phyloP scores from a whole-genome alignment of 1,284 basidiomycete genomes.

The Schizophyllum commune region DNA sequence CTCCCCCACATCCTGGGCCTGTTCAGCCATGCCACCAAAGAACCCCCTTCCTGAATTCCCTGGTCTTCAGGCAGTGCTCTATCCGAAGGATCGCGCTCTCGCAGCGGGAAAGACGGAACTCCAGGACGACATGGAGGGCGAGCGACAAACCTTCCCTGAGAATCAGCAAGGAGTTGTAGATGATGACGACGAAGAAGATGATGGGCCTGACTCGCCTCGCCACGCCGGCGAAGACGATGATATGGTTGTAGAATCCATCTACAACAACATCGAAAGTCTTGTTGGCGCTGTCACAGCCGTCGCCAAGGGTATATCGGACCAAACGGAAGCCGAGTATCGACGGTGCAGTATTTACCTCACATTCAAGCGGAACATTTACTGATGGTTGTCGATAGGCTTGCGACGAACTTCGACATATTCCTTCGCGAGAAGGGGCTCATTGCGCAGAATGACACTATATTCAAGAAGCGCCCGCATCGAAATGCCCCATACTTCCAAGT shows the following conservation, averaged over 20 bases:
- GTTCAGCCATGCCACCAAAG: too few species aligned
- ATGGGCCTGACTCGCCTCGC: background rate
- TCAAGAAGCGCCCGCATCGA: conserved; percentile 13
- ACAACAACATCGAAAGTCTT: background rate
- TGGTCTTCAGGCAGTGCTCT: too few species aligned
- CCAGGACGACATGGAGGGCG: conserved; percentile 19
- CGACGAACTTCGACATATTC: conserved; percentile 9
- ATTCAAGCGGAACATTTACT: conserved; percentile 13
- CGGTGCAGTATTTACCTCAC: conserved; percentile 11
- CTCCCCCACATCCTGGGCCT: too few species aligned
- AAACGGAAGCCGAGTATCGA: conserved; percentile 21
- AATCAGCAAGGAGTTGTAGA: background rate
- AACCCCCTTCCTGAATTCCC: too few species aligned
- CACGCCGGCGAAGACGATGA: too few species aligned
- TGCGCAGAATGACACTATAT: conserved; percentile 13
- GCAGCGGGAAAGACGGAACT: background rate
- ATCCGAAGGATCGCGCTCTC: too few species aligned
- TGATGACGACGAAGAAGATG: background rate
- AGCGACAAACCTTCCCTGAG: conserved; percentile 13
- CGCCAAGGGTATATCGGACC: conserved; percentile 23
- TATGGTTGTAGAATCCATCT: conserved; percentile 3
- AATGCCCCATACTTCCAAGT: conserved; percentile 19
- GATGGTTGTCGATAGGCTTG: too few species aligned
- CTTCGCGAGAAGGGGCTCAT: conserved; percentile 12
- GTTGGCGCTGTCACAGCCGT: conserved; percentile 10